Percentiles rank a stretch among this genome's conserved stretches.
phyloP scores from a whole-genome alignment of 208 protist genomes.

The Angomonas ambiguus region DNA sequence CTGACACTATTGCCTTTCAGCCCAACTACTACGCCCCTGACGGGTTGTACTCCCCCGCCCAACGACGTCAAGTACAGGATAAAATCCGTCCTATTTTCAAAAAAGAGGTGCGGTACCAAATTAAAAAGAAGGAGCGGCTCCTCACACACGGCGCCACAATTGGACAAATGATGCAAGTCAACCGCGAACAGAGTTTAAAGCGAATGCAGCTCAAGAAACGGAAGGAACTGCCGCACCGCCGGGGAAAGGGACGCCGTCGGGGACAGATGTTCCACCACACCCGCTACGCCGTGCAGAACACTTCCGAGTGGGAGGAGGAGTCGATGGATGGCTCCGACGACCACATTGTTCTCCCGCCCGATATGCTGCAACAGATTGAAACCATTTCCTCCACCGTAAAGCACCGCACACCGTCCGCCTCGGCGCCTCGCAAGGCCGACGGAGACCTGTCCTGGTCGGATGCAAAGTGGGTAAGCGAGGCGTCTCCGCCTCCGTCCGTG shows the following conservation, averaged over 20 bases:
- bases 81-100: constrained; percentile 16
- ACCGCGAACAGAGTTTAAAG: constrained; percentile 49
- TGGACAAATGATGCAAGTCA: constrained; percentile 73
- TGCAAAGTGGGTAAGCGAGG: not conserved
- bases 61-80: constrained; percentile 25
- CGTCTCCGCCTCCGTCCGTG: not conserved
- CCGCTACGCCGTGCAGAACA: not conserved
- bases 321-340: not conserved
- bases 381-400: constrained; percentile 1
- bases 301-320: not conserved
- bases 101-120: not conserved
- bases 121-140: constrained; percentile 24
- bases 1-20: constrained; percentile 67
- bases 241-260: not conserved
- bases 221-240: constrained; percentile 7
- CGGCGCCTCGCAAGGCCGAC: not conserved
- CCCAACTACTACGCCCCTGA: constrained; percentile 70
- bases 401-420: not conserved
- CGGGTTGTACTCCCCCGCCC: constrained; percentile 35
- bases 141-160: constrained; percentile 53
- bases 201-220: constrained; percentile 38
- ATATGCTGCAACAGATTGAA: not conserved
- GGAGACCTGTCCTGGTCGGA: not conserved
- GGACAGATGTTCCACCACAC: not conserved
- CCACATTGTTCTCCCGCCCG: not conserved